A percentile compares a stretch with the other conserved stretches of the same genome.
Conservation (phyloP, 768 basidiomycete species). For the Candolleomyces efflorescens region DNA sequence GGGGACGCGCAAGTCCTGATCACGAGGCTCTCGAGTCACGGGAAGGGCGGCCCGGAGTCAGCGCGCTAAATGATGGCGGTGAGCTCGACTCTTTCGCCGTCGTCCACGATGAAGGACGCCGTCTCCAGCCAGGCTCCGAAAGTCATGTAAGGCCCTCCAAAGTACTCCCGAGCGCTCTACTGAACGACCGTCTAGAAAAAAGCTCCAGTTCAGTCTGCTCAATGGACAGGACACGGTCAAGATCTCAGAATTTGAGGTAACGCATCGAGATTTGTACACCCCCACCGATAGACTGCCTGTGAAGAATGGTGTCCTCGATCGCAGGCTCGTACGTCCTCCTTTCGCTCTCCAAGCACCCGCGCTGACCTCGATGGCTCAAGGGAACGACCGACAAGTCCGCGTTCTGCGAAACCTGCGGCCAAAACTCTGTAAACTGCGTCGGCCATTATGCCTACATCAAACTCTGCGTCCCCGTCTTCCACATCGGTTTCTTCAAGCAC, state of each 20-base stretch:
- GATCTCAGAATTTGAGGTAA: constrained; percentile 95
- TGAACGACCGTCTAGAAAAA: constrained; percentile 56
- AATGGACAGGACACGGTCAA: constrained; percentile 94
- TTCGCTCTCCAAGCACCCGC: not conserved
- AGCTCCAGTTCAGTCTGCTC: constrained; percentile 92
- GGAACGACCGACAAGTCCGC: constrained; percentile 92
- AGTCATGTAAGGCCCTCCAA: constrained; percentile 59
- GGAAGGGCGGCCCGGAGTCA: not conserved
- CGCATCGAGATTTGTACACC: constrained; percentile 88
- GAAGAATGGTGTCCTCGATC: constrained; percentile 89
- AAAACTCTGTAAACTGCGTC: constrained; percentile 89
- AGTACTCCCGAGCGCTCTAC: not conserved
- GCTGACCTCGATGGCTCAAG: constrained; percentile 32
- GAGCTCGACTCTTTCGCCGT: constrained; percentile 6
- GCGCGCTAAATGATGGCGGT: constrained; percentile 1
- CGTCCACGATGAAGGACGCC: constrained; percentile 68
- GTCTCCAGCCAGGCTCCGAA: constrained; percentile 78
- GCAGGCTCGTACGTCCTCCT: constrained; percentile 64
- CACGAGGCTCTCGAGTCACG: constrained; percentile 35
- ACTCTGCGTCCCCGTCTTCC: constrained; percentile 93
- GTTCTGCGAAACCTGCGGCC: constrained; percentile 93
- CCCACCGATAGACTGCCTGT: constrained; percentile 79
- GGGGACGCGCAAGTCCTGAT: constrained; percentile 52
- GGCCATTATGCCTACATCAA: constrained; percentile 99
- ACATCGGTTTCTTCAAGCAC: constrained; percentile 98